Percentiles rank a stretch among this genome's conserved stretches.
Evolutionary conservation across 768 basidiomycete genomes (phyloP).

Genomic region (Baorangia bicolor): DNA sequence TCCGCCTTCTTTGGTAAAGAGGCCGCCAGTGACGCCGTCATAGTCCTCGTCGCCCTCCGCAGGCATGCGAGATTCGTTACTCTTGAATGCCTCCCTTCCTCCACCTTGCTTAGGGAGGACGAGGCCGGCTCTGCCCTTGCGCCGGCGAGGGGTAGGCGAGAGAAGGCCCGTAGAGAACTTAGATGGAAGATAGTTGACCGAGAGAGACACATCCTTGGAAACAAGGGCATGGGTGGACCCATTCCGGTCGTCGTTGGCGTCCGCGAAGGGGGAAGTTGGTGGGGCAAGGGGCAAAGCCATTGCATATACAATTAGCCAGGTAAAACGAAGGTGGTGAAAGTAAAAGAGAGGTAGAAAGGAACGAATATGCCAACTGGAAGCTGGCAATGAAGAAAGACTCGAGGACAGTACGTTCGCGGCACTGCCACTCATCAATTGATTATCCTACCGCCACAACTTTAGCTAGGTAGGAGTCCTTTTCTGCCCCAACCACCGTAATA

Average conservation of each 20-base stretch:
- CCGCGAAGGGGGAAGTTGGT: slow-evolving; percentile 9
- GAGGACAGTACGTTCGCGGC: no score
- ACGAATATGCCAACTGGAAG: not conserved
- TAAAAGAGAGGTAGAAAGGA: not conserved
- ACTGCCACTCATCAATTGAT: no score
- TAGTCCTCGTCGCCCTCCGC: slow-evolving; percentile 54
- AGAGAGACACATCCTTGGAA: slow-evolving; percentile 39
- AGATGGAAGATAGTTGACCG: slow-evolving; percentile 71
- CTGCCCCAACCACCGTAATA: no score
- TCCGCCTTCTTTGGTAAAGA: slow-evolving; percentile 42
- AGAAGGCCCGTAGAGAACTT: slow-evolving; percentile 63
- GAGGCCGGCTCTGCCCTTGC: slow-evolving; percentile 32
- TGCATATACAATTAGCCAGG: not conserved
- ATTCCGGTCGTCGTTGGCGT: not conserved
- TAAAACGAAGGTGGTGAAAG: slow-evolving; percentile 34
- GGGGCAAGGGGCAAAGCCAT: not conserved
- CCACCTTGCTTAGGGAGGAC: slow-evolving; percentile 62
- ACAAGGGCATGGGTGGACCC: not conserved
- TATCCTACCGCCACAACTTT: no score
- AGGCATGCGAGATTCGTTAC: slow-evolving; percentile 53
- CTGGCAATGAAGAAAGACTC: no score
- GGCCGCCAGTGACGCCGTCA: slow-evolving; percentile 39
- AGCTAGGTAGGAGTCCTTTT: no score
- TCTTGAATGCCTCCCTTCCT: slow-evolving; percentile 63
- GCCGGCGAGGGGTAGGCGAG: slow-evolving; percentile 39